Percentiles rank a stretch among this genome's conserved stretches.
phyloP scores from a whole-genome alignment of 2,329 filamentous ascomycete species.

The Colletotrichum lentis region DNA sequence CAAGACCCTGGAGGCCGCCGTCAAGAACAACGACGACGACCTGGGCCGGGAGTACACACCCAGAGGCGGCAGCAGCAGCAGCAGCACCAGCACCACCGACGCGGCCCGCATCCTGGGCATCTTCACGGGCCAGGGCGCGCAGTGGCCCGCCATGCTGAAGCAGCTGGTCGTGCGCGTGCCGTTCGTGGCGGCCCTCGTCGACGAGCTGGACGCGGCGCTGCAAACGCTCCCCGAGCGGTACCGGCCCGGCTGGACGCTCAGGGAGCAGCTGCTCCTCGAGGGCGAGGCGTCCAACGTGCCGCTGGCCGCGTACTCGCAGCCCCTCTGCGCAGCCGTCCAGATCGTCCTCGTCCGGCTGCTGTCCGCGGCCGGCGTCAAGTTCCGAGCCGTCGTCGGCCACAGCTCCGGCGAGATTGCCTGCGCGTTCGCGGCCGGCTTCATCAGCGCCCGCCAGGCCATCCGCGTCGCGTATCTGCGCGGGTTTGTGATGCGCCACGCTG shows the following conservation, averaged over 20 bases:
- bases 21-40: not conserved
- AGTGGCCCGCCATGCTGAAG: conserved; percentile 43
- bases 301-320: conserved; percentile 37
- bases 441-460: conserved; percentile 44
- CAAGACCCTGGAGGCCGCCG: conserved; percentile 3
- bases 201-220: conserved; percentile 41
- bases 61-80: too few relatives aligned
- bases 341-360: conserved; percentile 43
- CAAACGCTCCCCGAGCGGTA: conserved; percentile 37
- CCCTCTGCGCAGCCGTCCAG: conserved; percentile 37
- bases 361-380: conserved; percentile 44
- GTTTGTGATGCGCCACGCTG: not conserved
- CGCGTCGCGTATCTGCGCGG: conserved; percentile 41
- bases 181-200: conserved; percentile 33
- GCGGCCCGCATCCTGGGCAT: conserved; percentile 38
- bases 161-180: conserved; percentile 32
- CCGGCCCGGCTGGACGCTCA: conserved; percentile 43
- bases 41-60: not conserved
- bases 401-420: conserved; percentile 61
- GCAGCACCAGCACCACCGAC: not conserved
- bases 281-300: conserved; percentile 40
- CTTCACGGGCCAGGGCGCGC: conserved; percentile 48
- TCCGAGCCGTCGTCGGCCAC: conserved; percentile 54
- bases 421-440: conserved; percentile 57
- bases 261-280: conserved; percentile 39